Base-by-base conservation (phyloP, 345 rosid species). In the Pistacia integerrima region DNA sequence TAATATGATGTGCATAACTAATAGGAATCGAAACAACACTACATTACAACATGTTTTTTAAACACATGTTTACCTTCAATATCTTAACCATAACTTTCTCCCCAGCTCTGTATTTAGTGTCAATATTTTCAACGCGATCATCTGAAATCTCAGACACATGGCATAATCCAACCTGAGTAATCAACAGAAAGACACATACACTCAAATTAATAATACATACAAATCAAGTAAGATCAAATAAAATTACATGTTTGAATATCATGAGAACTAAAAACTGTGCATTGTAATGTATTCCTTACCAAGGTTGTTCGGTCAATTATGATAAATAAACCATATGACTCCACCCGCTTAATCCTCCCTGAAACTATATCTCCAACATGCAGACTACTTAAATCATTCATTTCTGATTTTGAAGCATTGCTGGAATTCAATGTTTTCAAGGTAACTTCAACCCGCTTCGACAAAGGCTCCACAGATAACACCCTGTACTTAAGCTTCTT, bases 391-490 rank as follows among this genome's bases (percentile, higher is more conserved):
- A 88, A 74, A 82, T 90, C 90, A 78, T 80, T 79, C 66, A 78
- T 74, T 74, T 76, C 85, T 73, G 94, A 86, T 86, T 87, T 89
- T 61, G 82, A 35, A 18, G 74, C 78, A 46, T 62, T 74, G 75
- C 81, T 79, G 58, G 84, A 79, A 82, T 83, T 78, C 59, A 73
- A 83, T 54, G 87, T 71, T 85, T 88, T 96, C 82, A 96, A 77
- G 69, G 94, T 93, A 85, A 93, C 93, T 88, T 92, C 99, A 64
- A 96, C 84, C 69, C 99, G 87, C 82, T 87, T 86, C 62, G 97
- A 90, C 74, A 90, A 81, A 58, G 94, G 91, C 82, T 96, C 99
- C 72, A 93, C 97, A 36, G 88, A 75, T 76, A 92, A 78, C 56
- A 96, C 91, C 93, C 99, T 96, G 87, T 13, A 84, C 33, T 71